Base-by-base conservation (phyloP, 371 early-diverging fungal genomes). In the Syncephalastrum contaminatum region DNA sequence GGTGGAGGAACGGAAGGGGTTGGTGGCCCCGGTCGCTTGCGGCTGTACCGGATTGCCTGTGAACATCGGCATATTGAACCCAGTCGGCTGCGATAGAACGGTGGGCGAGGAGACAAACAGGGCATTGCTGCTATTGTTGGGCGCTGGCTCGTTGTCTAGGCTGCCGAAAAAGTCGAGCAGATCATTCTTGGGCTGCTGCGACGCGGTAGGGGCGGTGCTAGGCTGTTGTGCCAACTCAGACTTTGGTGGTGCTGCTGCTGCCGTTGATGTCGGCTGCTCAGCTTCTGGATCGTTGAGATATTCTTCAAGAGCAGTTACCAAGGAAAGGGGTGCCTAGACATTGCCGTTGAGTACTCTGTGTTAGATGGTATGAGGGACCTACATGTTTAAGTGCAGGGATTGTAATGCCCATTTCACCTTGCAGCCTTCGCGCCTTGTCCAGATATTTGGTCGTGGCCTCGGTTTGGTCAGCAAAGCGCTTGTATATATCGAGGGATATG, bases 371-470 rank as follows among this genome's bases (percentile, higher is more conserved):
- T 42, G 8, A 16, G 46, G 44, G 7, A 58, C 67, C 61, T 72
- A 92, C 95, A 60, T 95, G 95, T 52, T 88, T 92, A 41, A 95
- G 81, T 40, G 70, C 74, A 5, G 96, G 96, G 52, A 96, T 90
- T 15, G 82, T 78, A 39, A 94, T 84, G 4, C 87, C 81, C 48
- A 94, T 79, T 12, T 85, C 85, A 40, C 65, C 44, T 61, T 89
- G 84, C 46, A 93, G 64, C 40, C 80, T 84, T 49, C 87, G 80
- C 10, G 93, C 94, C 36, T 85, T 82, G 25, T 91, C 84, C 40
- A 97, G 83, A 59, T 91, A 94, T 14, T 88, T 86, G 24, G 88
- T 83, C 0, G 84, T 83, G 24, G 85, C 85, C 55, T 89, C 85
- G 0, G 94, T 93, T 55, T 94, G 91, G 58, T 80, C 81, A 8